phyloP scores from a whole-genome alignment of 371 early-diverging fungal genomes.

The Zopfochytrium polystomum region DNA sequence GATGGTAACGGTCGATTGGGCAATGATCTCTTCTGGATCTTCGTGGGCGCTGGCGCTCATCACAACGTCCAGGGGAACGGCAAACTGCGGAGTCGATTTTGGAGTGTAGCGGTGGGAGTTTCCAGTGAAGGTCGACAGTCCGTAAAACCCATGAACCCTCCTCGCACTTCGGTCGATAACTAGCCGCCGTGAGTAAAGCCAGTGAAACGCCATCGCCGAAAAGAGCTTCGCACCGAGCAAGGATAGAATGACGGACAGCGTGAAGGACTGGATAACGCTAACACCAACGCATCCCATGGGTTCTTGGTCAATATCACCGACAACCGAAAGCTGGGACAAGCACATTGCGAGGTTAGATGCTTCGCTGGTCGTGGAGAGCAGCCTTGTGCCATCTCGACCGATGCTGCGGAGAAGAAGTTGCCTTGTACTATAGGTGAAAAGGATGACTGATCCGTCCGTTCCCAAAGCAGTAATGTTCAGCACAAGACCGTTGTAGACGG shows the following conservation, averaged over 20 bases:
- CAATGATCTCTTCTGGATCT: not conserved
- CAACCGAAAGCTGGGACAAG: constrained; percentile 27
- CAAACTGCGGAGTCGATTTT: not conserved
- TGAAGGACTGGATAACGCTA: constrained; percentile 28
- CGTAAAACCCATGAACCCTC: not conserved
- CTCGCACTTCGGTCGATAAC: not conserved
- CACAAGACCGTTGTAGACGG: constrained; percentile 42
- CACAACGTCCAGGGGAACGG: not conserved
- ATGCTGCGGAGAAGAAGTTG: not conserved
- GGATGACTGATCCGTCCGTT: not conserved
- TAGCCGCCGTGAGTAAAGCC: constrained; percentile 38
- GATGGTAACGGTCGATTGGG: not conserved
- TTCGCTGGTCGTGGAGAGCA: constrained; percentile 1
- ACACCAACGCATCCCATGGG: constrained; percentile 42
- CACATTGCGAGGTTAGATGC: constrained; percentile 23
- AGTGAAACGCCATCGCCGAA: constrained; percentile 50
- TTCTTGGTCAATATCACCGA: constrained; percentile 37
- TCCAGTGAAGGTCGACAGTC: not conserved
- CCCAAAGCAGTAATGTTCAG: constrained; percentile 36
- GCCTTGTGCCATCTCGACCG: constrained; percentile 30
- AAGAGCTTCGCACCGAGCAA: constrained; percentile 46
- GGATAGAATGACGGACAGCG: constrained; percentile 40
- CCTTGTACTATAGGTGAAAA: not conserved
- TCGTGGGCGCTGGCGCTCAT: not conserved
- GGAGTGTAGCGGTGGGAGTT: too few relatives aligned